Conservation (phyloP, 495 filamentous ascomycete species). For the Hyaloscypha variabilis region DNA sequence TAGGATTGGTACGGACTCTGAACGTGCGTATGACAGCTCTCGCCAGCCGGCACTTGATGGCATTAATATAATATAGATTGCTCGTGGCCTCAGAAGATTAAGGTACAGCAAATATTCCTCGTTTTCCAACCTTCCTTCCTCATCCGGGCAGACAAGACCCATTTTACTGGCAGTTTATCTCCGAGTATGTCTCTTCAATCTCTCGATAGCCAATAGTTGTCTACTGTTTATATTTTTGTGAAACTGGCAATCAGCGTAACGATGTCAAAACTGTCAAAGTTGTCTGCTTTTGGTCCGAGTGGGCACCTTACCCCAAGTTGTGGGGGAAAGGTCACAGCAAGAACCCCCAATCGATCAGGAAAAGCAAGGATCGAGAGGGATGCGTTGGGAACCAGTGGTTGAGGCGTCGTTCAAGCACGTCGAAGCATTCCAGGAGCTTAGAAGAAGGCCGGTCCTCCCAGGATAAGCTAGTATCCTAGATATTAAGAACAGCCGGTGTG, state of each 20-base stretch:
- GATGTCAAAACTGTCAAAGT: background rate
- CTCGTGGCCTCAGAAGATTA: slow-evolving; percentile 21
- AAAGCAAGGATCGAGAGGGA: background rate
- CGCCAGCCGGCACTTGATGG: slow-evolving; percentile 18
- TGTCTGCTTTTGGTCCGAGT: background rate
- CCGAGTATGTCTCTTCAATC: slow-evolving; percentile 17
- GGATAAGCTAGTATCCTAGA: background rate
- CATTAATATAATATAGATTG: slow-evolving; percentile 24
- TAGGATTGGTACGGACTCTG: slow-evolving; percentile 5
- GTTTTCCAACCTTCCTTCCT: slow-evolving; percentile 9
- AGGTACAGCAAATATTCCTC: slow-evolving; percentile 3
- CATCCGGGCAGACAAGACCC: background rate
- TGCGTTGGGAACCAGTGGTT: background rate
- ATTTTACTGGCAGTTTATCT: slow-evolving; percentile 15
- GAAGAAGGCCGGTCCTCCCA: background rate
- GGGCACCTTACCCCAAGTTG: background rate
- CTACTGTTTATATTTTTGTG: background rate
- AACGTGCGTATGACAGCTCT: background rate
- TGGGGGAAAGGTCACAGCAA: background rate
- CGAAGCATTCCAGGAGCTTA: background rate
- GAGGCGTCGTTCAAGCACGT: background rate
- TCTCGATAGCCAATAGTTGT: slow-evolving; percentile 6
- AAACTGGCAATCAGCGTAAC: slow-evolving; percentile 14
- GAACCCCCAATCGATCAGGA: background rate
- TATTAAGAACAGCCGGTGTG: background rate